phyloP scores from a whole-genome alignment of 805 yeast species.

The Cyberlindnera euphorbiiphila region DNA sequence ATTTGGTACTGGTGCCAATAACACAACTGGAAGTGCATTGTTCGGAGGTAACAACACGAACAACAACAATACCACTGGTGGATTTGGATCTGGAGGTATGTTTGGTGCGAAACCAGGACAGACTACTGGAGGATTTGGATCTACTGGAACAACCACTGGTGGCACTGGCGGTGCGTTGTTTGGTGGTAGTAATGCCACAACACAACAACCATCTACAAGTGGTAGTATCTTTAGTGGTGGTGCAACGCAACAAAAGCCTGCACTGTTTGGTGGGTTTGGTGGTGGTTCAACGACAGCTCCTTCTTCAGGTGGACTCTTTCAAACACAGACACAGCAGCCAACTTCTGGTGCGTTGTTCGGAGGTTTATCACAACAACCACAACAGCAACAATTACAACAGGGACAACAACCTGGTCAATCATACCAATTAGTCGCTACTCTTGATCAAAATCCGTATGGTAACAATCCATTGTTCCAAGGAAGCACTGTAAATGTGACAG shows the following conservation, averaged over 20 bases:
- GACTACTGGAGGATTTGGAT: too few relatives aligned
- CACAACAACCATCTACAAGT: constrained; percentile 20
- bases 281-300: constrained; percentile 21
- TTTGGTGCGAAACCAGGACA: too few relatives aligned
- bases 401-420: constrained; percentile 18
- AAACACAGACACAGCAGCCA: constrained; percentile 26
- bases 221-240: constrained; percentile 30
- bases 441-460: constrained; percentile 71
- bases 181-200: constrained; percentile 30
- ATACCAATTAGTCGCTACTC: constrained; percentile 27
- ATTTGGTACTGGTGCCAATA: constrained; percentile 18
- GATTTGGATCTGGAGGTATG: too few relatives aligned
- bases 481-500: constrained; percentile 33
- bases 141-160: too few relatives aligned
- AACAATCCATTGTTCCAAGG: constrained; percentile 60
- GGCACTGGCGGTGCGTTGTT: constrained; percentile 23
- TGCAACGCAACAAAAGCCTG: constrained; percentile 13
- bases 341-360: constrained; percentile 8
- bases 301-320: constrained; percentile 15
- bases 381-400: constrained; percentile 19
- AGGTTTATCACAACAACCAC: constrained; percentile 12
- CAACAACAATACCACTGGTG: constrained; percentile 16
- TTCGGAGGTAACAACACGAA: too few relatives aligned
- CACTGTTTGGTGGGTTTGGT: constrained; percentile 32
- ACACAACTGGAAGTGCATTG: too few relatives aligned